Evolutionary conservation across 2,329 filamentous ascomycete species (phyloP).

Genomic region (Conoideocrella luteorostrata): DNA sequence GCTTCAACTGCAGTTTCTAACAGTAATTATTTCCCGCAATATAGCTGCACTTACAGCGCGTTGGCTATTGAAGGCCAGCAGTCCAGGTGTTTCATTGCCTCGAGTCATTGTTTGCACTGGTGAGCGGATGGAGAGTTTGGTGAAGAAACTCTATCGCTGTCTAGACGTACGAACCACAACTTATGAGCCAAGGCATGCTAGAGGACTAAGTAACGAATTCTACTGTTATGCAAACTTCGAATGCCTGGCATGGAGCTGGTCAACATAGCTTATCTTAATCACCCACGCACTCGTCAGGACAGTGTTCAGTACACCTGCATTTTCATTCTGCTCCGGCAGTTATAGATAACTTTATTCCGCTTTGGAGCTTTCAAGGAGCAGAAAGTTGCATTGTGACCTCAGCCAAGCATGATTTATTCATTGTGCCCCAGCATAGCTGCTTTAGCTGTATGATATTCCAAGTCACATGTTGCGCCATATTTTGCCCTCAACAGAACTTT

Average conservation of each 20-base stretch:
- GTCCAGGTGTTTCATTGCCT: conserved; percentile 14
- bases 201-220: conserved; percentile 74
- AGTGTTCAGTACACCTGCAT: no score
- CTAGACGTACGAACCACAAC: conserved; percentile 58
- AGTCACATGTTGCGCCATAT: no score
- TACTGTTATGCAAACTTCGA: conserved; percentile 75
- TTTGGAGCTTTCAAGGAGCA: no score
- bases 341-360: no score
- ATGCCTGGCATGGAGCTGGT: conserved; percentile 41
- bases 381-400: no score
- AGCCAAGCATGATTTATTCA: no score
- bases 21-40: neutral
- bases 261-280: neutral
- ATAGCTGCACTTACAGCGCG: conserved; percentile 65
- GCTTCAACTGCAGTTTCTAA: neutral
- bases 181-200: conserved; percentile 63
- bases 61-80: conserved; percentile 54
- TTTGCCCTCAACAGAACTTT: neutral
- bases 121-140: conserved; percentile 63
- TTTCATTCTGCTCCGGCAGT: no score
- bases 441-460: no score
- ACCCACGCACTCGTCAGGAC: no score
- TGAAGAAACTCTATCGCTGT: conserved; percentile 60
- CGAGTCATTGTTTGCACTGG: conserved; percentile 66
- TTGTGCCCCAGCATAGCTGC: no score